phyloP scores from a whole-genome alignment of 2,329 filamentous ascomycete species.

The Orbilia ellipsospora region DNA sequence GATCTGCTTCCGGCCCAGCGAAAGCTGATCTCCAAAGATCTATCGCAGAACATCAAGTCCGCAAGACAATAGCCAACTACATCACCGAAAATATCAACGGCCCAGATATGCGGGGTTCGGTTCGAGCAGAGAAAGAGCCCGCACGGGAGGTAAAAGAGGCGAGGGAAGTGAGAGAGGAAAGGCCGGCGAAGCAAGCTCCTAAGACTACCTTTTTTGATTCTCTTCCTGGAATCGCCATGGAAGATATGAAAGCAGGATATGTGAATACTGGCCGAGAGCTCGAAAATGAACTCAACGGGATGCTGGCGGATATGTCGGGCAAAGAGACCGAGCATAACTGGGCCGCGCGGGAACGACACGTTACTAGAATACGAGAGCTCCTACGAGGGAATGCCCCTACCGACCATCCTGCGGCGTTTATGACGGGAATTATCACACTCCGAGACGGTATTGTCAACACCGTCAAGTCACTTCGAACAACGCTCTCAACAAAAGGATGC shows the following conservation, averaged over 20 bases:
- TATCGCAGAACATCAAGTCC: constrained; percentile 82
- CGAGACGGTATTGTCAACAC: constrained; percentile 91
- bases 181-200: constrained; percentile 1
- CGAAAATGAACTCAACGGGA: constrained; percentile 85
- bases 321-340: constrained; percentile 92
- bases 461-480: constrained; percentile 84
- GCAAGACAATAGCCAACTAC: constrained; percentile 83
- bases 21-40: constrained; percentile 91
- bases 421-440: constrained; percentile 76
- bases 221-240: constrained; percentile 72
- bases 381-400: constrained; percentile 83
- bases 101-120: constrained; percentile 55
- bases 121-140: constrained; percentile 36
- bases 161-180: constrained; percentile 15
- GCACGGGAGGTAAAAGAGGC: not conserved
- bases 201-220: constrained; percentile 64
- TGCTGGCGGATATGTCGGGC: constrained; percentile 84
- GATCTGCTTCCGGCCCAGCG: constrained; percentile 80
- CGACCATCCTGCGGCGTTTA: constrained; percentile 78
- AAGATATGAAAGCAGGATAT: constrained; percentile 81
- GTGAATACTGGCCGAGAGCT: constrained; percentile 86
- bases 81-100: constrained; percentile 78
- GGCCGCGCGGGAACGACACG: constrained; percentile 83
- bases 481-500: constrained; percentile 87
- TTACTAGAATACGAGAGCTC: constrained; percentile 79